Evolutionary conservation across 179 eudicot genomes (phyloP).

Genomic region (Beta corolliflora): DNA sequence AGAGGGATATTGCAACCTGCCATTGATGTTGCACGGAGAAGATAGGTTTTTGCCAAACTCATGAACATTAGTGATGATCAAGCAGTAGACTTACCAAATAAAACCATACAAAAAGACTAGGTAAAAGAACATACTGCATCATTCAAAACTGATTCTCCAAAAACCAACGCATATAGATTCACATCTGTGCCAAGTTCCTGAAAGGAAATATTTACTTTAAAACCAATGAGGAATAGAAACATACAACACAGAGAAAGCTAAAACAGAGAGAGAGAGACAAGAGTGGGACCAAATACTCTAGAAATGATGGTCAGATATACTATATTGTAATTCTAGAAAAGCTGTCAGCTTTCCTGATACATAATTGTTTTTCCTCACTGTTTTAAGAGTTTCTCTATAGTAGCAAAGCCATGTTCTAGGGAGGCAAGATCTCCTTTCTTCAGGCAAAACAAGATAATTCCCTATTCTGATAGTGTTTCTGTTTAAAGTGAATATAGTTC

Average conservation of each 20-base stretch:
- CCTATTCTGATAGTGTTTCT: too few species aligned
- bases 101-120: constrained; percentile 8
- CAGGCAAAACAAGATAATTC: too few species aligned
- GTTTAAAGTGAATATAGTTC: too few species aligned
- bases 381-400: neutral
- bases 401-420: too few species aligned
- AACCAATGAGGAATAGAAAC: constrained; percentile 2
- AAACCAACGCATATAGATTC: constrained; percentile 97
- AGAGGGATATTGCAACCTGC: constrained; percentile 98
- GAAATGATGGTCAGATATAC: neutral
- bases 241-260: neutral
- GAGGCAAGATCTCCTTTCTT: too few species aligned
- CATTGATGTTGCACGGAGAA: constrained; percentile 32
- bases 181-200: constrained; percentile 98
- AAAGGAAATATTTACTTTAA: neutral
- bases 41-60: constrained; percentile 26
- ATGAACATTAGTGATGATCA: constrained; percentile 26
- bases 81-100: constrained; percentile 20
- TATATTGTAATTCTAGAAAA: neutral
- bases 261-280: neutral
- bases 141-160: constrained; percentile 98
- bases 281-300: neutral
- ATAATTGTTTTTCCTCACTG: neutral
- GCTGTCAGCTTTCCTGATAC: neutral
- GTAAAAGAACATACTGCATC: constrained; percentile 77